phyloP scores from a whole-genome alignment of 179 eudicot genomes.

The Pouteria campechiana region DNA sequence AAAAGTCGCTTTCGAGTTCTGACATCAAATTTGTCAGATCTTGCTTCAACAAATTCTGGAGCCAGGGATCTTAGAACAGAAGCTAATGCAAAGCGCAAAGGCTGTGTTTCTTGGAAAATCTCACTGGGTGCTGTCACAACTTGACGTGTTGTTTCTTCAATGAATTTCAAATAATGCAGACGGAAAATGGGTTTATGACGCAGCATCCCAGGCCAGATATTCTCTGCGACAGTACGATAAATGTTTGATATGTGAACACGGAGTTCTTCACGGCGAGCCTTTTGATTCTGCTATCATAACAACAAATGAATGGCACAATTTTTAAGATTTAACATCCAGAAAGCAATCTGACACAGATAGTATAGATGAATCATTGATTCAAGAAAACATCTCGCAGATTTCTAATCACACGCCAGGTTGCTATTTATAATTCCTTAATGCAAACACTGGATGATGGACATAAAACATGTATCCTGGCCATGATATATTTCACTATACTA shows the following conservation, averaged over 20 bases:
- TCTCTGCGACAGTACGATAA: conserved; percentile 85
- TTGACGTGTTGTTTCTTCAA: conserved; percentile 83
- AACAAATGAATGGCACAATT: conserved; percentile 1
- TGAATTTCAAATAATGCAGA: conserved; percentile 81
- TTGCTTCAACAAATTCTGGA: conserved; percentile 94
- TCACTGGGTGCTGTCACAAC: conserved; percentile 55
- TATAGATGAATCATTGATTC: too few species aligned
- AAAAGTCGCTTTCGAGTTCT: conserved; percentile 84
- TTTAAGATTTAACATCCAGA: not conserved
- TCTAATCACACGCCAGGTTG: too few species aligned
- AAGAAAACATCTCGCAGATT: too few species aligned
- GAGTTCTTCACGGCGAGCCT: conserved; percentile 95
- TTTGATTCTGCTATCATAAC: conserved; percentile 64
- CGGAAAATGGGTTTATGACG: conserved; percentile 87
- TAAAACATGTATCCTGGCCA: too few species aligned
- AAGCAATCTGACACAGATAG: too few species aligned
- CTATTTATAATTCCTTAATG: too few species aligned
- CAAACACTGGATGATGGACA: too few species aligned
- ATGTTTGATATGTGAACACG: conserved; percentile 80
- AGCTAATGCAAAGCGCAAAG: conserved; percentile 89
- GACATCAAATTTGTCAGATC: conserved; percentile 87
- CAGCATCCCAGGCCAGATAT: conserved; percentile 96
- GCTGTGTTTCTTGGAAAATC: conserved; percentile 85
- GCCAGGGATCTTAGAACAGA: conserved; percentile 90
- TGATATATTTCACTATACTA: too few species aligned